Evolutionary conservation across 805 yeast genomes (phyloP), one percentile per base, ranked within the genome.

Genomic region (Starmerella sirachaensis): DNA sequence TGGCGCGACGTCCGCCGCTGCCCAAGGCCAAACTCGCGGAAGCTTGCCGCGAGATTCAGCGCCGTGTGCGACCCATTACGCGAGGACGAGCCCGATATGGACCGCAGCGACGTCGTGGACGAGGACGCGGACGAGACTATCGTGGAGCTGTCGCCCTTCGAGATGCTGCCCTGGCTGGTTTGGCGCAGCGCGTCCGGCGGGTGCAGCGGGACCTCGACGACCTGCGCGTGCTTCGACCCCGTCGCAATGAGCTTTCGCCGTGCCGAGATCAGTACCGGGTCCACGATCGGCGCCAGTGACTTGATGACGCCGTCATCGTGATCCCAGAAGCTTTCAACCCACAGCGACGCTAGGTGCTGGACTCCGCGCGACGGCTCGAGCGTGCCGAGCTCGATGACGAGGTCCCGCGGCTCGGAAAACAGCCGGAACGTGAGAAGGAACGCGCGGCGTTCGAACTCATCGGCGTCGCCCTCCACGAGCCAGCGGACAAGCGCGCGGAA

Each of bases 301-400:
- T 25, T 26, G 31, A 85, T 60, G 27, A 76, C 62, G 43, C 69
- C 70, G 55, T 85, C 94, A 14, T 51, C 53, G 29, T 68, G 72
- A 45, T 76, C 72, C 95, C 95, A 88, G 55, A 79, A 85, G 35
- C 91, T 77, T 57, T 84, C 93, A 57, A 88, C 61, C 98, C 98
- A 88, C 16, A 49, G 29, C 16, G 37, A 33, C 10, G 53, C 55
- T 7, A 52, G 21, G 18, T 40, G 48, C 18, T 19, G 20, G 55
- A 91, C 68, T 45, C 68, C 75, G 50, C 22, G n/a, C 7, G 43
- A 29, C 14, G 38, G 40, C 24, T 40, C 45, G 45, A 91, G 62
- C 5, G 69, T 56, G 35, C 80, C 74, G 29, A 84, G 63, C 44
- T 71, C 77, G 50, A 78, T 83, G 28, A 80, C 63, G 19, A 86